Evolutionary conservation across 2,329 filamentous ascomycete genomes (phyloP).

Genomic region (Sclerotinia nivalis): DNA sequence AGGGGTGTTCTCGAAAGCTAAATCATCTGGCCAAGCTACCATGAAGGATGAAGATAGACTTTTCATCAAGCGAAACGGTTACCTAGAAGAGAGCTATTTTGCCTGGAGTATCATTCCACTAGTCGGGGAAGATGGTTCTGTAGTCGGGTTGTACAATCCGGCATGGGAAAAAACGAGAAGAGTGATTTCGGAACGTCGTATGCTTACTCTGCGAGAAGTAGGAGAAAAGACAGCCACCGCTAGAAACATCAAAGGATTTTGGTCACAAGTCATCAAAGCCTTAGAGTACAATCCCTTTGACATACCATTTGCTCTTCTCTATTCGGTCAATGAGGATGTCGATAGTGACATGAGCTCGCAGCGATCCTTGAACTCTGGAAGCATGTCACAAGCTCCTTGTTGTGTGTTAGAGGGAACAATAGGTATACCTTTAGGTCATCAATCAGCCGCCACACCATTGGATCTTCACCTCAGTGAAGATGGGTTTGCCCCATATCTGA

Average conservation of each 20-base stretch:
- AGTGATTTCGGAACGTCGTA: conserved; percentile 75
- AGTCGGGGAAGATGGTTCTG: conserved; percentile 70
- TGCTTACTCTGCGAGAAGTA: conserved; percentile 76
- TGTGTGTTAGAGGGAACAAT: conserved; percentile 71
- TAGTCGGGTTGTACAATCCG: conserved; percentile 70
- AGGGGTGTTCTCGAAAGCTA: conserved; percentile 67
- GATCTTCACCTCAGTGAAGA: conserved; percentile 69
- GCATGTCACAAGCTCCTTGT: conserved; percentile 59
- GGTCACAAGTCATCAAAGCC: conserved; percentile 67
- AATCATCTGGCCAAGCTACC: conserved; percentile 70
- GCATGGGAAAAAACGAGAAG: conserved; percentile 79
- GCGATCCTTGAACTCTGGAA: conserved; percentile 66
- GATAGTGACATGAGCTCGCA: conserved; percentile 65
- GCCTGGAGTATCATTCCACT: conserved; percentile 70
- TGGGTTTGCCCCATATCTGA: conserved; percentile 74
- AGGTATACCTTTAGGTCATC: conserved; percentile 66
- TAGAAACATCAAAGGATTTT: conserved; percentile 72
- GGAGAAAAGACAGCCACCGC: conserved; percentile 73
- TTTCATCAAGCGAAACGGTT: conserved; percentile 69
- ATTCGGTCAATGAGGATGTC: conserved; percentile 69
- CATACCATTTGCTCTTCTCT: conserved; percentile 74
- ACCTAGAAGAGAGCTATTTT: conserved; percentile 78
- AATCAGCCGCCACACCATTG: conserved; percentile 59
- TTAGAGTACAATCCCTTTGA: conserved; percentile 69
- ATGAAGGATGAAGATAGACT: conserved; percentile 83